These are phyloP conservation scores for Pichia kluyveri DNA, from an alignment of 805 yeast species.

Conservation along the genomic window DNA sequence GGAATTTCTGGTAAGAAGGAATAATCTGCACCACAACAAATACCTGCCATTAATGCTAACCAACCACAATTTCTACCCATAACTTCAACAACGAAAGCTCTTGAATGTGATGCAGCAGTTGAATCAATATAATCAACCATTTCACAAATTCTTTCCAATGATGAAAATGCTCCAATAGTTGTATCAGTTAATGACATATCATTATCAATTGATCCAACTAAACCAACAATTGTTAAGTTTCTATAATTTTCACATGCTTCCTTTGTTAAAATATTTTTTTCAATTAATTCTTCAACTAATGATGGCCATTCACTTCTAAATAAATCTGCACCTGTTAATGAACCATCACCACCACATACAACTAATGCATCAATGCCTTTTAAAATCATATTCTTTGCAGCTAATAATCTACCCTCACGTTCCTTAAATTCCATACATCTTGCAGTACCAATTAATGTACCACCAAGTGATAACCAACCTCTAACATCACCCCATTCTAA, in stretches of 20 bases:
- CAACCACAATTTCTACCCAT: slow-evolving; percentile 99
- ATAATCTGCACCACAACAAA: slow-evolving; percentile 92
- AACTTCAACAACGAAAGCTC: slow-evolving; percentile 96
- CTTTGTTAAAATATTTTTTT: slow-evolving; percentile 44
- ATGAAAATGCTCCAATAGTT: slow-evolving; percentile 93
- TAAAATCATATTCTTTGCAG: slow-evolving; percentile 74
- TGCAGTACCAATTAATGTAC: slow-evolving; percentile 95
- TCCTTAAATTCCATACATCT: slow-evolving; percentile 81
- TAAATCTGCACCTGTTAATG: slow-evolving; percentile 93
- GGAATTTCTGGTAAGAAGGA: slow-evolving; percentile 94
- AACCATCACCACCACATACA: slow-evolving; percentile 98
- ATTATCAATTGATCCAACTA: slow-evolving; percentile 95
- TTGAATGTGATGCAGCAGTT: slow-evolving; percentile 92
- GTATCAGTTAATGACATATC: slow-evolving; percentile 97
- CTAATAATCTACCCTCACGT: slow-evolving; percentile 73
- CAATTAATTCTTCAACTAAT: slow-evolving; percentile 62
- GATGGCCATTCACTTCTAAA: slow-evolving; percentile 95
- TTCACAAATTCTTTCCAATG: slow-evolving; percentile 86
- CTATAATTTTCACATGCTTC: slow-evolving; percentile 54
- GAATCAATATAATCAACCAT: slow-evolving; percentile 96
- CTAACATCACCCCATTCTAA: slow-evolving; percentile 93
- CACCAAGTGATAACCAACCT: slow-evolving; percentile 88
- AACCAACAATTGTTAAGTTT: slow-evolving; percentile 79
- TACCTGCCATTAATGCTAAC: slow-evolving; percentile 96
- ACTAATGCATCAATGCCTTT: slow-evolving; percentile 91